A percentile compares a stretch with the other conserved stretches of the same genome.
phyloP scores from a whole-genome alignment of 495 filamentous ascomycete genomes.

The Niebla homalea region DNA sequence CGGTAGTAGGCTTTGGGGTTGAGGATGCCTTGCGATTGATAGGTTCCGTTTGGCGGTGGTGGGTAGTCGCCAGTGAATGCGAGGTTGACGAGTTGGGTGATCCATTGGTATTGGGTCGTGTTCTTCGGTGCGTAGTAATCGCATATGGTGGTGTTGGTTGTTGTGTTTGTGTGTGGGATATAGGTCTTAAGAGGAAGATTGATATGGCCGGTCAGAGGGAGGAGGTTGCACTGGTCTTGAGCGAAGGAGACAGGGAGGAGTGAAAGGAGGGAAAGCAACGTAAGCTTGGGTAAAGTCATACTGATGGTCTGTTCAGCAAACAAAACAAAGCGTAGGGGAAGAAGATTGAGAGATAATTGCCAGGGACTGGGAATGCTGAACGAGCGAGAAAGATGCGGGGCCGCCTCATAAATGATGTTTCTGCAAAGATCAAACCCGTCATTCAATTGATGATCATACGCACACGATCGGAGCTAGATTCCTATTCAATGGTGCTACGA shows the following conservation, averaged over 20 bases:
- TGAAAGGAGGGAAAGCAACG: too few relatives aligned
- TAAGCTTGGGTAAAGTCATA: too few relatives aligned
- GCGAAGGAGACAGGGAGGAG: neutral
- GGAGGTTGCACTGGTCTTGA: neutral
- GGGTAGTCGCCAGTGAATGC: neutral
- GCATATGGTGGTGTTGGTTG: neutral
- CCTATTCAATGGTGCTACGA: too few relatives aligned
- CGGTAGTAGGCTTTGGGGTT: neutral
- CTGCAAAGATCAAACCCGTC: too few relatives aligned
- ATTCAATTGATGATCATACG: too few relatives aligned
- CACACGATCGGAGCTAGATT: too few relatives aligned
- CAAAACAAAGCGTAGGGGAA: too few relatives aligned
- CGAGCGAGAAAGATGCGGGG: too few relatives aligned
- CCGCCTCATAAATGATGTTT: too few relatives aligned
- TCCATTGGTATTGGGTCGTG: neutral
- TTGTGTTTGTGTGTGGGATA: neutral
- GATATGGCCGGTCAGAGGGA: neutral
- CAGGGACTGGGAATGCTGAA: too few relatives aligned
- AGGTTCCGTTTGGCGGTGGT: neutral
- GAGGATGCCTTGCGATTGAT: neutral
- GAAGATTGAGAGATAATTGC: too few relatives aligned
- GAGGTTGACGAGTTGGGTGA: neutral
- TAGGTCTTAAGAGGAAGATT: neutral
- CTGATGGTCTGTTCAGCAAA: too few relatives aligned
- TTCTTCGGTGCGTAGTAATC: neutral